Conservation (phyloP, 1,139 yeast genomes). For the Debaryomyces udenii region DNA sequence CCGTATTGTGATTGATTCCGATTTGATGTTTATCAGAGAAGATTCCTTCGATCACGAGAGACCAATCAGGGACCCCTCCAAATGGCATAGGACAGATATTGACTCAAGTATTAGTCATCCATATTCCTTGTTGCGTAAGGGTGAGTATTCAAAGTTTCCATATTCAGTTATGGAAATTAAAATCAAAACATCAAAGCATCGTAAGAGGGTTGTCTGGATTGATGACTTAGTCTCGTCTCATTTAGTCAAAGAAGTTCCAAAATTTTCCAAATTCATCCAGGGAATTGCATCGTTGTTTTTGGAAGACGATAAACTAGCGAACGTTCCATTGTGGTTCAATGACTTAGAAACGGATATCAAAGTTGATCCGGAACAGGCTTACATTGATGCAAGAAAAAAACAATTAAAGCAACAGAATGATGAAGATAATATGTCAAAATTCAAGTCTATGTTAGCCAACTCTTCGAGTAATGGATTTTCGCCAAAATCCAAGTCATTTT, state of each 20-base stretch:
- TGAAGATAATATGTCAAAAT: constrained; percentile 50
- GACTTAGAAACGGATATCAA: constrained; percentile 82
- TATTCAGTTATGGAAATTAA: constrained; percentile 91
- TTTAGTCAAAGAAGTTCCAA: constrained; percentile 87
- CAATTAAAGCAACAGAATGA: constrained; percentile 45
- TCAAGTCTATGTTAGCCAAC: constrained; percentile 45
- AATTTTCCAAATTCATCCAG: constrained; percentile 86
- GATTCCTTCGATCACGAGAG: constrained; percentile 81
- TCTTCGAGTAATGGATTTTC: constrained; percentile 30
- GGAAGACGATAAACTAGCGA: constrained; percentile 88
- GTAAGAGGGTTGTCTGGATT: constrained; percentile 69
- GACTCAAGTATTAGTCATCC: constrained; percentile 77
- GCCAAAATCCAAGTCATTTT: constrained; percentile 45
- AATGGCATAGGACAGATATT: constrained; percentile 92
- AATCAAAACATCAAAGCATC: constrained; percentile 51
- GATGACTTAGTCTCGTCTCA: constrained; percentile 83
- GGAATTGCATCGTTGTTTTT: constrained; percentile 86
- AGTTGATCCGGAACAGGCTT: constrained; percentile 74
- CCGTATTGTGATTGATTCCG: constrained; percentile 87
- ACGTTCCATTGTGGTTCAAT: constrained; percentile 92
- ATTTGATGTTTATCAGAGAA: constrained; percentile 84
- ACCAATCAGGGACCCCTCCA: constrained; percentile 85
- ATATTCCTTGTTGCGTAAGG: constrained; percentile 73
- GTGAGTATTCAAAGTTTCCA: constrained; percentile 86
- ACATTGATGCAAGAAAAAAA: constrained; percentile 54